A percentile compares a stretch with the other conserved stretches of the same genome.
Evolutionary conservation across 1,284 basidiomycete genomes (phyloP).

Genomic region (Ganoderma lingzhi): DNA sequence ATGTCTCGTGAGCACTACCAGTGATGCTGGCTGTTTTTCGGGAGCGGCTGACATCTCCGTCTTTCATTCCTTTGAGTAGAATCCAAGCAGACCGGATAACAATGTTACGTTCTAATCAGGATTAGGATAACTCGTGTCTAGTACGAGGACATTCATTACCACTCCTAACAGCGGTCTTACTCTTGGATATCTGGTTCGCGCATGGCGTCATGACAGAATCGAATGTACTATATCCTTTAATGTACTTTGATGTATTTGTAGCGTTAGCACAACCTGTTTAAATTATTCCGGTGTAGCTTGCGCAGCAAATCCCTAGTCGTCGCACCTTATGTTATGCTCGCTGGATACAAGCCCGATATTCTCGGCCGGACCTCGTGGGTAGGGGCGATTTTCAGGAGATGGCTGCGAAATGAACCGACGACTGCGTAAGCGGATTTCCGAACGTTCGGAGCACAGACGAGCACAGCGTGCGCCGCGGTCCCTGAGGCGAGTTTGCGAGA

Average conservation of each 20-base stretch:
- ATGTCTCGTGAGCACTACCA: conserved; percentile 24
- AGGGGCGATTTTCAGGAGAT: background rate
- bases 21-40: background rate
- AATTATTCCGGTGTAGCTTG: background rate
- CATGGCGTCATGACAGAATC: background rate
- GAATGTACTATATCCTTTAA: background rate
- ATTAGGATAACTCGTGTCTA: background rate
- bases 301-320: background rate
- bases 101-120: background rate
- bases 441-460: background rate
- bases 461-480: background rate
- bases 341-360: background rate
- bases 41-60: background rate
- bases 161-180: background rate
- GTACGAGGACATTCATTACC: background rate
- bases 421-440: conserved; percentile 3
- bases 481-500: conserved; percentile 2
- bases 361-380: background rate
- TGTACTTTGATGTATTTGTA: background rate
- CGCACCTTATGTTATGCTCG: background rate
- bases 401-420: background rate
- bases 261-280: background rate
- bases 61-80: conserved; percentile 4
- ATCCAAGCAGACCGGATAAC: conserved; percentile 16
- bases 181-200: background rate